Conservation (phyloP, 257 asterid species). For the Penstemon newberryi region DNA sequence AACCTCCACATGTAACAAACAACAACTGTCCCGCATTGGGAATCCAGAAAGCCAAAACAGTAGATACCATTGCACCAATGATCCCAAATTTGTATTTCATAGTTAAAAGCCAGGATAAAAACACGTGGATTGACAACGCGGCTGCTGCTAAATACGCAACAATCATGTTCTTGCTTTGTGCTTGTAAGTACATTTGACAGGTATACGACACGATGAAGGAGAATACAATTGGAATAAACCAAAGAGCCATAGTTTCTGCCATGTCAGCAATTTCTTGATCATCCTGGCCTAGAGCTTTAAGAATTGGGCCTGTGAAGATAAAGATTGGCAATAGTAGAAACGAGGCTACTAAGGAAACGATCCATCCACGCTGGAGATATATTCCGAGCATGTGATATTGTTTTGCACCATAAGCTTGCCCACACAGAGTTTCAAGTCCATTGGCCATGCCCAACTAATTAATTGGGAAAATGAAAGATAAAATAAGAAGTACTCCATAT, state of each 20-base stretch:
- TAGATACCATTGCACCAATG: constrained; percentile 41
- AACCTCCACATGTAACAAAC: constrained; percentile 22
- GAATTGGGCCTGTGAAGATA: constrained; percentile 25
- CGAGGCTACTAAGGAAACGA: constrained; percentile 26
- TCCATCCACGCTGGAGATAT: constrained; percentile 38
- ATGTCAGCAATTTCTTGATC: constrained; percentile 22
- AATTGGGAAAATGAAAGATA: neutral
- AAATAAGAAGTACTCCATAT: neutral
- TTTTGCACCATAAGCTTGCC: constrained; percentile 41
- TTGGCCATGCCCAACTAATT: constrained; percentile 40
- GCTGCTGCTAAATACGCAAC: constrained; percentile 32
- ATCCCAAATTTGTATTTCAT: constrained; percentile 36
- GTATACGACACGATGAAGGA: constrained; percentile 29
- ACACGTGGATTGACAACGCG: constrained; percentile 30
- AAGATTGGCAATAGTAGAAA: constrained; percentile 27
- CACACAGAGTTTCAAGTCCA: constrained; percentile 43
- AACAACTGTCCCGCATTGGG: constrained; percentile 34
- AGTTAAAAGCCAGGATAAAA: constrained; percentile 41
- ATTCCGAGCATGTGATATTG: constrained; percentile 48
- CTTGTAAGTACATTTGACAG: constrained; percentile 39
- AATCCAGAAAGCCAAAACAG: constrained; percentile 41
- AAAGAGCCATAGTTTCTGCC: constrained; percentile 30
- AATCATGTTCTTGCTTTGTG: constrained; percentile 44
- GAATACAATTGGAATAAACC: constrained; percentile 34
- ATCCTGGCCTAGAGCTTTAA: constrained; percentile 36